Base-by-base conservation (phyloP, 2,329 filamentous ascomycete genomes). In the Hymenoscyphus albidus region DNA sequence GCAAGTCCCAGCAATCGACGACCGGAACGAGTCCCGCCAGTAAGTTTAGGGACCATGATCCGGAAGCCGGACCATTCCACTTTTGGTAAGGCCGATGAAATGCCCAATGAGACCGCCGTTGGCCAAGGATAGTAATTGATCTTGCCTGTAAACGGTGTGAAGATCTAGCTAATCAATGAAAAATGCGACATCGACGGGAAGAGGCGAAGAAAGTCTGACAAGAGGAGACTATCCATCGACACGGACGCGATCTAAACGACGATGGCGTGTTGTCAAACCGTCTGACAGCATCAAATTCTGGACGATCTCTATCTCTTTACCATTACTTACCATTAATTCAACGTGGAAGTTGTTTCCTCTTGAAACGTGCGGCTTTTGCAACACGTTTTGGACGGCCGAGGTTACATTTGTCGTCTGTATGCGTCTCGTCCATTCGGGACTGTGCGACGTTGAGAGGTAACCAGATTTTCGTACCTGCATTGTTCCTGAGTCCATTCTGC, bases 391-490 rank as follows among this genome's bases (percentile, higher is more conserved):
- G 35, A 48, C 56, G 48, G 32, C 54, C 51, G 48, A 62, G 57
- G 18, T 42, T 55, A 48, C 61, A 63, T 56, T 39, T 63, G 61
- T n/a, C 56, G 40, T 64, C 40, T 64, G 62, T 51, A 64, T 31
- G 13, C 54, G 35, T 42, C 51, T 61, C 59, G 59, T 56, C 40
- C 31, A 40, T 51, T 38, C 55, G 38, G 51, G 44, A 35, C 9
- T 62, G 61, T 62, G 51, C 60, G 61, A 58, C 35, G 31, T 56
- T 39, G 44, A 51, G 22, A 22, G 44, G 44, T 27, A 22, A 58
- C 40, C 16, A 18, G 32, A 54, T 58, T 59, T n/a, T 44, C 40
- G 71, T 73, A 70, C 72, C 72, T 72, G 71, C 72, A 72, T 71
- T 55, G 70, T 71, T 68, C 70, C 70, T 72, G 58, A 48, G 61